Evolutionary conservation across 106 monocot species (phyloP).

Genomic region (Acorus gramineus): DNA sequence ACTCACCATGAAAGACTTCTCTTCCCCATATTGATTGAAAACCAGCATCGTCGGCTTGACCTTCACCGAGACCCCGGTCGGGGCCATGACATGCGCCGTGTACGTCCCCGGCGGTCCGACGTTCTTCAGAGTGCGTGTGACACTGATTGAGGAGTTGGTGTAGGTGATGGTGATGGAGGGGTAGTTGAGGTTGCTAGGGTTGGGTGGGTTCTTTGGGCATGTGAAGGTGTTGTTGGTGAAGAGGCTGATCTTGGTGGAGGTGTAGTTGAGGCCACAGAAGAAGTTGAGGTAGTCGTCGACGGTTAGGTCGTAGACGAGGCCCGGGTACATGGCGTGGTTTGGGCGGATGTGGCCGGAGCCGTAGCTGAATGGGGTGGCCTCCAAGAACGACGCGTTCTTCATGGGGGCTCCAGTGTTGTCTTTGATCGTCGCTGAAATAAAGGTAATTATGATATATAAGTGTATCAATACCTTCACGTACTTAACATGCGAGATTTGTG

Average conservation of each 20-base stretch:
- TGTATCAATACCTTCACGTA: no score
- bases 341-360: slow-evolving; percentile 55
- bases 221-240: slow-evolving; percentile 9
- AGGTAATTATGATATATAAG: not conserved
- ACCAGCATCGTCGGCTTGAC: slow-evolving; percentile 33
- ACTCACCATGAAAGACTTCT: slow-evolving; percentile 33
- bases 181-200: slow-evolving; percentile 37
- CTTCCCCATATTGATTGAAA: slow-evolving; percentile 35
- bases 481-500: no score
- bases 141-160: slow-evolving; percentile 8
- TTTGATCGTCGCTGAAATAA: slow-evolving; percentile 20
- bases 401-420: slow-evolving; percentile 40
- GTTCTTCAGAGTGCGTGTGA: slow-evolving; percentile 47
- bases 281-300: slow-evolving; percentile 40
- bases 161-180: slow-evolving; percentile 37
- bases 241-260: slow-evolving; percentile 22
- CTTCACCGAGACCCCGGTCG: slow-evolving; percentile 18
- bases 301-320: slow-evolving; percentile 49
- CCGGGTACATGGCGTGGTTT: slow-evolving; percentile 50
- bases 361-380: slow-evolving; percentile 46
- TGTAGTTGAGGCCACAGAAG: slow-evolving; percentile 47
- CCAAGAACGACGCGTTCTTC: slow-evolving; percentile 12
- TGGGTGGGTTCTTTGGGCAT: slow-evolving; percentile 20
- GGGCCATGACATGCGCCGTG: slow-evolving; percentile 16
- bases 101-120: slow-evolving; percentile 52